Evolutionary conservation across 2,329 filamentous ascomycete species (phyloP).

Genomic region (Epichloe brachyelytri): DNA sequence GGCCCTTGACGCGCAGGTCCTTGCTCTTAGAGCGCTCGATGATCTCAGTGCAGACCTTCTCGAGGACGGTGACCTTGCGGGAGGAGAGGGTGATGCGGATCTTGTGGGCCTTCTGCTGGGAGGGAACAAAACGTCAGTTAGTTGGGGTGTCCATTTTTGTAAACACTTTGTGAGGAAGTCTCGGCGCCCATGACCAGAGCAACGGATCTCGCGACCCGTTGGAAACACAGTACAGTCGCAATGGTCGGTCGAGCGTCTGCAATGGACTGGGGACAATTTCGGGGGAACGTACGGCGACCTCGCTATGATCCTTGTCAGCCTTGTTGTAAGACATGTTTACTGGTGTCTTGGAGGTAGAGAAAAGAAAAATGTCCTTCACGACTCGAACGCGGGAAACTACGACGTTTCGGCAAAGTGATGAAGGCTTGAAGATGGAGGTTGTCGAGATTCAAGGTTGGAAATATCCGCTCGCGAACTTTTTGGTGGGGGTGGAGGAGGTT

Average conservation of each 20-base stretch:
- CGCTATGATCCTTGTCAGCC: conserved; percentile 85
- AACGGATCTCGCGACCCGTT: not conserved
- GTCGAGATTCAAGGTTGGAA: not conserved
- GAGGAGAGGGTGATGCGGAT: conserved; percentile 96
- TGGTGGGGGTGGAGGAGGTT: conserved; percentile 8
- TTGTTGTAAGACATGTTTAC: conserved; percentile 86
- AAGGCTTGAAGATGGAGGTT: conserved; percentile 28
- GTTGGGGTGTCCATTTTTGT: conserved; percentile 3
- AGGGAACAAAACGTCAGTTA: conserved; percentile 5
- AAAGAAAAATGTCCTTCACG: conserved; percentile 47
- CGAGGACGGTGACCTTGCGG: conserved; percentile 87
- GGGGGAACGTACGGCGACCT: conserved; percentile 56
- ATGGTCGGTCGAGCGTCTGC: not conserved
- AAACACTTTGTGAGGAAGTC: no score
- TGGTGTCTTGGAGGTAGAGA: conserved; percentile 9
- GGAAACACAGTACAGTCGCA: not conserved
- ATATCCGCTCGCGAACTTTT: conserved; percentile 2
- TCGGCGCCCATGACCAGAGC: no score
- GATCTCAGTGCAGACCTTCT: conserved; percentile 97
- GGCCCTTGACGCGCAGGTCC: conserved; percentile 96
- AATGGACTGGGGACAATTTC: not conserved
- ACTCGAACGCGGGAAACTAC: conserved; percentile 52
- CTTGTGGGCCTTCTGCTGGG: conserved; percentile 72
- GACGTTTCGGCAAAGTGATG: conserved; percentile 71
- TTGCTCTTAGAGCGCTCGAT: conserved; percentile 98